A percentile compares a stretch with the other conserved stretches of the same genome.
phyloP scores from a whole-genome alignment of 2,329 filamentous ascomycete species.

The Penicillium sp. region DNA sequence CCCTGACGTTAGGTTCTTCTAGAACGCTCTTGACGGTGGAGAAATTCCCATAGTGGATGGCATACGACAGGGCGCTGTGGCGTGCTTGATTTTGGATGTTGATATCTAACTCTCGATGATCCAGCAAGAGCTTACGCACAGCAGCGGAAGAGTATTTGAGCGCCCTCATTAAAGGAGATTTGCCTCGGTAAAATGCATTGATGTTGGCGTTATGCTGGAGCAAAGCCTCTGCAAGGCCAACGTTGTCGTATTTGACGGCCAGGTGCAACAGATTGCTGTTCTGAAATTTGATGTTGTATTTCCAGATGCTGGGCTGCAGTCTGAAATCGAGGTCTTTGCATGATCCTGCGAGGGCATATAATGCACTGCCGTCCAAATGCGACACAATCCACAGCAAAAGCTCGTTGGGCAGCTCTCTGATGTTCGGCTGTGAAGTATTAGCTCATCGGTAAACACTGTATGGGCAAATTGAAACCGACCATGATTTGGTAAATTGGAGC shows the following conservation, averaged over 20 bases:
- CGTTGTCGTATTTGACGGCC: conserved; percentile 6
- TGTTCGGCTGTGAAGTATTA: not conserved
- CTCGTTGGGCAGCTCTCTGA: not conserved
- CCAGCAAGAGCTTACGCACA: not conserved
- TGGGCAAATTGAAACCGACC: not conserved
- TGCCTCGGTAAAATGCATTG: conserved; percentile 7
- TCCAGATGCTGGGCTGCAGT: conserved; percentile 1
- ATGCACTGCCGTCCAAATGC: conserved; percentile 1
- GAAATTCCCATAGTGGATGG: not conserved
- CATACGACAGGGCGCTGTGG: conserved; percentile 3
- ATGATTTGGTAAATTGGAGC: not conserved
- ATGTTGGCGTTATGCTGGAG: conserved; percentile 2
- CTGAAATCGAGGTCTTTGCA: not conserved
- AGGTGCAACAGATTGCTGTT: conserved; percentile 8
- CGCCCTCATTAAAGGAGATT: conserved; percentile 3
- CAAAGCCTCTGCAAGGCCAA: not conserved
- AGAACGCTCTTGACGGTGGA: not conserved
- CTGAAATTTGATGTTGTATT: conserved; percentile 4
- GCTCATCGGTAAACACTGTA: not conserved
- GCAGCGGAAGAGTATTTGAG: conserved; percentile 1
- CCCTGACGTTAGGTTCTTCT: not conserved
- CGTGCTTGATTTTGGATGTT: conserved; percentile 6
- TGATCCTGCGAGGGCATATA: not conserved
- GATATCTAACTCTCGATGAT: not conserved
- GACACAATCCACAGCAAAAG: conserved; percentile 1